Evolutionary conservation across 805 yeast genomes (phyloP).

Genomic region (Starmerella stigmatis): DNA sequence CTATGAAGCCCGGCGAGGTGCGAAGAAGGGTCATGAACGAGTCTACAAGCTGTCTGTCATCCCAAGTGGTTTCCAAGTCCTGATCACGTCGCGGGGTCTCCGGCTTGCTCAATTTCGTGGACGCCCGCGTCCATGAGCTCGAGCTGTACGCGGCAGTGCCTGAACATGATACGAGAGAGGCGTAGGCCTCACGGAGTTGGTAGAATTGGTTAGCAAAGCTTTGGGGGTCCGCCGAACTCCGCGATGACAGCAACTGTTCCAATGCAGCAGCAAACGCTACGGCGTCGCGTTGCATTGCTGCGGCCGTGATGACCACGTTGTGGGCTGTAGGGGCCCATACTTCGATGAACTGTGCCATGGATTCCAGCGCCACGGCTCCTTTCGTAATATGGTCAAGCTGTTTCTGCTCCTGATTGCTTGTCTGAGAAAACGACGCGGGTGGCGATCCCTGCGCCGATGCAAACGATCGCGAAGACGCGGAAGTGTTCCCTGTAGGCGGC

Average conservation of each 20-base stretch:
- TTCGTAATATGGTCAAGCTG: conserved; percentile 13
- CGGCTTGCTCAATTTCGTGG: conserved; percentile 3
- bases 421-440: not conserved
- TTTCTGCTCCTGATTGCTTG: not conserved
- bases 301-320: conserved; percentile 15
- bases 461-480: not conserved
- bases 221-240: conserved; percentile 13
- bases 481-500: not conserved
- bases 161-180: conserved; percentile 11
- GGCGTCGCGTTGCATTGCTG: conserved; percentile 18
- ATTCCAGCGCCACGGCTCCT: conserved; percentile 9
- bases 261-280: conserved; percentile 16
- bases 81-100: not conserved
- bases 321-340: conserved; percentile 22
- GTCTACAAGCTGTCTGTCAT: conserved; percentile 27
- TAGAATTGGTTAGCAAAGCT: conserved; percentile 18
- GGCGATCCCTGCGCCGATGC: conserved; percentile 1
- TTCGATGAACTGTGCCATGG: conserved; percentile 13
- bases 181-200: conserved; percentile 23
- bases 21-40: conserved; percentile 30
- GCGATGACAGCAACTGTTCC: not conserved
- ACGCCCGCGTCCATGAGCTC: conserved; percentile 16
- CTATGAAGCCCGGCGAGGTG: conserved; percentile 31
- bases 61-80: conserved; percentile 22
- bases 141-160: conserved; percentile 11